phyloP scores from a whole-genome alignment of 768 basidiomycete species.

The Leccinum variicolor region DNA sequence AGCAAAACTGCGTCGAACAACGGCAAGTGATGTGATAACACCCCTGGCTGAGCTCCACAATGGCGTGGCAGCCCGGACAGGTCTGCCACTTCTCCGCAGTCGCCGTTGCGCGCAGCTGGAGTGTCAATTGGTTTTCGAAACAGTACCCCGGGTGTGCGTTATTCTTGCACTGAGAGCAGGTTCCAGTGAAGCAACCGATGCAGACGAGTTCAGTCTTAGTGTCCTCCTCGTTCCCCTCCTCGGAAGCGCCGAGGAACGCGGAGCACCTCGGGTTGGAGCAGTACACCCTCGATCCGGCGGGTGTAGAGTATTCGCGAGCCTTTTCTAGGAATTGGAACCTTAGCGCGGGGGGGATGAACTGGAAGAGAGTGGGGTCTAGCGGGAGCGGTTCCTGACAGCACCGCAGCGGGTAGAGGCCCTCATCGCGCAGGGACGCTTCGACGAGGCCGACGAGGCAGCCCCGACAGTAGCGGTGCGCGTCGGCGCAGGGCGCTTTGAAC shows the following conservation, averaged over 20 bases:
- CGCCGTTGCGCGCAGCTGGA: slow-evolving; percentile 46
- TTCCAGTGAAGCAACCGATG: slow-evolving; percentile 34
- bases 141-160: slow-evolving; percentile 42
- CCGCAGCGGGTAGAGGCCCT: slow-evolving; percentile 48
- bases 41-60: slow-evolving; percentile 55
- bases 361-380: slow-evolving; percentile 17
- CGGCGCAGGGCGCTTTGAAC: slow-evolving; percentile 40
- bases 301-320: slow-evolving; percentile 43
- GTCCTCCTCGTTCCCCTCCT: not conserved
- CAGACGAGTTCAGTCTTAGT: slow-evolving; percentile 32
- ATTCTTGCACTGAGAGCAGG: slow-evolving; percentile 52
- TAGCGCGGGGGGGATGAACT: slow-evolving; percentile 30
- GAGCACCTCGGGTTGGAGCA: slow-evolving; percentile 50
- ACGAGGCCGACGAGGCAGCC: slow-evolving; percentile 43
- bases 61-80: slow-evolving; percentile 53
- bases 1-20: slow-evolving; percentile 53
- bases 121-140: slow-evolving; percentile 38
- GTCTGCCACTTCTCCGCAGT: slow-evolving; percentile 52
- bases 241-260: slow-evolving; percentile 45
- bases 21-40: slow-evolving; percentile 67
- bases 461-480: slow-evolving; percentile 42
- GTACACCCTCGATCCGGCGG: slow-evolving; percentile 45
- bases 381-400: slow-evolving; percentile 45
- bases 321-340: slow-evolving; percentile 39
- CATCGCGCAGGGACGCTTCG: slow-evolving; percentile 42